A percentile compares a stretch with the other conserved stretches of the same genome.
phyloP scores from a whole-genome alignment of 371 early-diverging fungal species.

The Syncephalis fuscata region DNA sequence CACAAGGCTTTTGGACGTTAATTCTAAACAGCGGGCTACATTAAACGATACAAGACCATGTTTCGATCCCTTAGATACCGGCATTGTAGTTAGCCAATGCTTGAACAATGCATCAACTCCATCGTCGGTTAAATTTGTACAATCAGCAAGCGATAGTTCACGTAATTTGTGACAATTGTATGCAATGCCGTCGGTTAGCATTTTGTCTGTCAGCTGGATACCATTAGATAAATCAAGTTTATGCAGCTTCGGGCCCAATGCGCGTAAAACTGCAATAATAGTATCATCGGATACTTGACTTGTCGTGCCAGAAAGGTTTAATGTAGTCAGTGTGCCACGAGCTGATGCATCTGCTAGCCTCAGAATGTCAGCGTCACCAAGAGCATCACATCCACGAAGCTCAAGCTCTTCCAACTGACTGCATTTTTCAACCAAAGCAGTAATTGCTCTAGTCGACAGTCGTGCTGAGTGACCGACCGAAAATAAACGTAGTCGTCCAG shows the following conservation, averaged over 20 bases:
- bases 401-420: slow-evolving; percentile 31
- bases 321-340: slow-evolving; percentile 2
- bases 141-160: not conserved
- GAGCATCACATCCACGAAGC: slow-evolving; percentile 25
- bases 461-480: slow-evolving; percentile 38
- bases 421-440: slow-evolving; percentile 31
- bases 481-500: slow-evolving; percentile 32
- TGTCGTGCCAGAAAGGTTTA: not conserved
- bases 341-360: slow-evolving; percentile 10
- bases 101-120: not conserved
- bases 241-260: not conserved
- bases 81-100: not conserved
- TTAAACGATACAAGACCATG: not conserved
- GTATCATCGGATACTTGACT: not conserved
- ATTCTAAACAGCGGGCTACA: not conserved
- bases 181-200: not conserved
- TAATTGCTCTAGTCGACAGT: slow-evolving; percentile 26
- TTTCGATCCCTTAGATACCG: no score
- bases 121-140: slow-evolving; percentile 2
- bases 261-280: not conserved
- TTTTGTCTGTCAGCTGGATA: not conserved
- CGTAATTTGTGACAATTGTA: not conserved
- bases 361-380: slow-evolving; percentile 32
- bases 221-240: not conserved
- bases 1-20: not conserved